Evolutionary conservation across 495 filamentous ascomycete genomes (phyloP), one percentile per base, ranked within the genome.

Genomic region (Corynascus novoguineensis): DNA sequence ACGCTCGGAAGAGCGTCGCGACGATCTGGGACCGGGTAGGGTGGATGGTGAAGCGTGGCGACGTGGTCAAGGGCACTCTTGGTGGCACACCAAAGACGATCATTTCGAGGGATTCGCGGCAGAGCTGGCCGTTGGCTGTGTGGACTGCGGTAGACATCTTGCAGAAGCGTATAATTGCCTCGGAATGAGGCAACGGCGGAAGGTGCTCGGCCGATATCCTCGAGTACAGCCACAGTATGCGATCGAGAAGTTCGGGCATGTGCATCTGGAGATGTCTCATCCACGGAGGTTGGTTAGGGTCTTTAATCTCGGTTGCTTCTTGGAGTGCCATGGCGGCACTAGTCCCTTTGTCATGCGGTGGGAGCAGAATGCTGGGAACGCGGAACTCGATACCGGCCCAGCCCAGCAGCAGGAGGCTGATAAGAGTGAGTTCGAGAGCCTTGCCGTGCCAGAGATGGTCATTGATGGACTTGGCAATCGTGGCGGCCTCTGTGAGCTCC

Each of bases 401-500:
- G 50, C 85, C 87, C 47, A 95, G 82, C 73, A 97, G 83, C 28
- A 97, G 62, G 57, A 97, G 78, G 66, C 84, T 86, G 45, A 96
- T 80, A 14, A 91, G 72, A 60, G 93, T 87, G 10, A 89, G 85
- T 64, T 97, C 93, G 29, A 97, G 78, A 4, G 88, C 91, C 72
- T 97, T 99, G 12, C 87, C 93, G 76, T 97, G 89, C 93, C 93
- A 99, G 8, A 96, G 68, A 75, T 96, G 88, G 70, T 97, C 93
- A 67, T 88, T 92, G 61, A 85, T 83, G 32, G 82, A 83, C 67
- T 87, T 88, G 15, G 90, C 88, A 59, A 85, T 81, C 11, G 82
- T 81, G 8, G 86, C 89, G 46, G 86, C 86, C 51, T 97, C 92
- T 24, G 83, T 75, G 29, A 97, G 79, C 68, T 96, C 90, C 66